A percentile compares a stretch with the other conserved stretches of the same genome.
Evolutionary conservation across 2,329 filamentous ascomycete genomes (phyloP).

Genomic region (Colletotrichum sp.): DNA sequence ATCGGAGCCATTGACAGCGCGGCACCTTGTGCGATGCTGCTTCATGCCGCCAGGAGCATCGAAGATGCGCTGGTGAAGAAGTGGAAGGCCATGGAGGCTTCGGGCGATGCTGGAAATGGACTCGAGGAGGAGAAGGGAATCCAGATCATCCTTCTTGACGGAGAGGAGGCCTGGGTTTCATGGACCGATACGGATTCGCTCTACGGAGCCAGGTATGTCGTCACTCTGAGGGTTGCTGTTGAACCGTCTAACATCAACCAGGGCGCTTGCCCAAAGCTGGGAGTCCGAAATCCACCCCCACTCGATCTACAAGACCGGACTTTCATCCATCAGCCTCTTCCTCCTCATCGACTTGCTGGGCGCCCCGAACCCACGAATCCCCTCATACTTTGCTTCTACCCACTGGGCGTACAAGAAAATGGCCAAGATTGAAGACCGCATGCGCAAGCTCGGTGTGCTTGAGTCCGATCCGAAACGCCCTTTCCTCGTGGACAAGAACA

Average conservation of each 20-base stretch:
- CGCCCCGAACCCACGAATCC: slow-evolving; percentile 68
- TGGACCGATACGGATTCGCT: slow-evolving; percentile 86
- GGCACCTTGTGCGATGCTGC: slow-evolving; percentile 89
- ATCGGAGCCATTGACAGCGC: slow-evolving; percentile 94
- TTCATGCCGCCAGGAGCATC: slow-evolving; percentile 83
- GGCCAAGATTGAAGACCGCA: slow-evolving; percentile 73
- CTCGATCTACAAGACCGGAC: slow-evolving; percentile 74
- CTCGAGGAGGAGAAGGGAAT: slow-evolving; percentile 81
- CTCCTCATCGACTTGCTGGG: slow-evolving; percentile 92
- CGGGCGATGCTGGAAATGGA: slow-evolving; percentile 54
- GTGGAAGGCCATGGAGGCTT: slow-evolving; percentile 74
- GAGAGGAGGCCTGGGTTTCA: slow-evolving; percentile 85
- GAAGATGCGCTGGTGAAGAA: slow-evolving; percentile 80
- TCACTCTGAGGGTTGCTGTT: background rate
- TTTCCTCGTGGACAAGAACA: slow-evolving; percentile 72
- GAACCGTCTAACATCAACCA: slow-evolving; percentile 23
- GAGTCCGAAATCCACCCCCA: slow-evolving; percentile 71
- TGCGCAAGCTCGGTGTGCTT: slow-evolving; percentile 70
- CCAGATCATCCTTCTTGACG: slow-evolving; percentile 89
- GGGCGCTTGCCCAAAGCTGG: slow-evolving; percentile 82
- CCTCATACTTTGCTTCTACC: slow-evolving; percentile 87
- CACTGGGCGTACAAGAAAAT: slow-evolving; percentile 91
- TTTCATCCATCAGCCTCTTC: slow-evolving; percentile 85
- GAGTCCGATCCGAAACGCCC: slow-evolving; percentile 57
- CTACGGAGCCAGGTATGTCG: slow-evolving; percentile 78